Conservation (phyloP, 495 filamentous ascomycete genomes). For the Hypoxylon trugodes region DNA sequence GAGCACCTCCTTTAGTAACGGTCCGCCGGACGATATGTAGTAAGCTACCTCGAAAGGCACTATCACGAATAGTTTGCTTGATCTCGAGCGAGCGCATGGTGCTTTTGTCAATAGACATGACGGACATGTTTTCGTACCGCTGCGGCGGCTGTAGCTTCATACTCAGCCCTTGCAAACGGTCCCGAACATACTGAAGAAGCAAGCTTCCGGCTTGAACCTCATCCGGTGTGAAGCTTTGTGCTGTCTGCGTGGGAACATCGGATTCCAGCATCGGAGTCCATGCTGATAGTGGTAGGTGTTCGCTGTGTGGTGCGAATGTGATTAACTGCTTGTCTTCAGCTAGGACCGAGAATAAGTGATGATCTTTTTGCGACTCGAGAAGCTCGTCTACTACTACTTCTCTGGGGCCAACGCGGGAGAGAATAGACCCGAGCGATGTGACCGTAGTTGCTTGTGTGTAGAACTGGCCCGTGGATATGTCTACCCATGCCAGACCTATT, state of each 20-base stretch:
- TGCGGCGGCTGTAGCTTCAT: slow-evolving; percentile 87
- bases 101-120: slow-evolving; percentile 91
- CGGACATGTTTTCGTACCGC: slow-evolving; percentile 72
- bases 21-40: slow-evolving; percentile 89
- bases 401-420: slow-evolving; percentile 82
- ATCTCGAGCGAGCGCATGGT: slow-evolving; percentile 91
- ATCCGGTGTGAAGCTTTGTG: slow-evolving; percentile 52
- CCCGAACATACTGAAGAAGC: slow-evolving; percentile 82
- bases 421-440: slow-evolving; percentile 74
- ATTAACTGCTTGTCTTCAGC: slow-evolving; percentile 67
- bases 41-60: slow-evolving; percentile 78
- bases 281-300: slow-evolving; percentile 63
- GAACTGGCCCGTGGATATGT: slow-evolving; percentile 93
- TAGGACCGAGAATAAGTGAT: slow-evolving; percentile 54
- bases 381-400: slow-evolving; percentile 81
- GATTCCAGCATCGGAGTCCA: slow-evolving; percentile 83
- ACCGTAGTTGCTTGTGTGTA: slow-evolving; percentile 83
- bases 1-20: slow-evolving; percentile 86
- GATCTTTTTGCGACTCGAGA: slow-evolving; percentile 58
- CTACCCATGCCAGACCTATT: slow-evolving; percentile 90
- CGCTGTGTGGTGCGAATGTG: slow-evolving; percentile 58
- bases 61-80: slow-evolving; percentile 79
- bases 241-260: slow-evolving; percentile 56
- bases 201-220: slow-evolving; percentile 75
- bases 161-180: slow-evolving; percentile 77